Evolutionary conservation across 441 rosid genomes (phyloP).

Genomic region (Croton laevigatus): DNA sequence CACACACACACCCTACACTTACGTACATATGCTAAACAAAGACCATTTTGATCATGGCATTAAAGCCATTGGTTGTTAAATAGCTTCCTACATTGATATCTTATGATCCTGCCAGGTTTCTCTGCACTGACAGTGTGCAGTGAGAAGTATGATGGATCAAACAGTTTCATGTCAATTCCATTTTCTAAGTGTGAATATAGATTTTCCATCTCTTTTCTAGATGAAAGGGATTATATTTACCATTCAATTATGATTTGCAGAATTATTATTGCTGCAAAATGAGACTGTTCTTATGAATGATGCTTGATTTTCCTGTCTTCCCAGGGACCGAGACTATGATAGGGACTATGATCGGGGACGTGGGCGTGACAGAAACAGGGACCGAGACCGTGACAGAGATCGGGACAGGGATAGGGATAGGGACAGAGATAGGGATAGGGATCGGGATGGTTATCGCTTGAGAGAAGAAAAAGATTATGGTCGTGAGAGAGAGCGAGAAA

Average conservation of each 20-base stretch:
- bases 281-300: not conserved
- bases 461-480: constrained; percentile 64
- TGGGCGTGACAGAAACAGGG: constrained; percentile 47
- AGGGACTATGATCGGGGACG: constrained; percentile 46
- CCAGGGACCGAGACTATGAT: constrained; percentile 37
- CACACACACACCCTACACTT: too few relatives aligned
- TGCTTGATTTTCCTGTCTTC: not conserved
- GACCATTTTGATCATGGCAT: constrained; percentile 44
- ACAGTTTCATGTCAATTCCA: constrained; percentile 33
- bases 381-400: constrained; percentile 44
- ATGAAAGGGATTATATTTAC: not conserved
- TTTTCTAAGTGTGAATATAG: not conserved
- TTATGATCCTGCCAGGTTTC: constrained; percentile 87
- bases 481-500: constrained; percentile 51
- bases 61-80: constrained; percentile 47
- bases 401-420: constrained; percentile 23
- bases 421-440: constrained; percentile 48
- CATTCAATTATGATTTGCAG: not conserved
- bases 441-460: constrained; percentile 46
- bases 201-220: not conserved
- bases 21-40: not conserved
- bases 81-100: constrained; percentile 71
- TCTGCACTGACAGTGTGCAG: constrained; percentile 99
- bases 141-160: constrained; percentile 96
- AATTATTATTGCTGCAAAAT: not conserved